Base-by-base conservation (phyloP, 2,329 filamentous ascomycete species). In the Fonsecaea pedrosoi region DNA sequence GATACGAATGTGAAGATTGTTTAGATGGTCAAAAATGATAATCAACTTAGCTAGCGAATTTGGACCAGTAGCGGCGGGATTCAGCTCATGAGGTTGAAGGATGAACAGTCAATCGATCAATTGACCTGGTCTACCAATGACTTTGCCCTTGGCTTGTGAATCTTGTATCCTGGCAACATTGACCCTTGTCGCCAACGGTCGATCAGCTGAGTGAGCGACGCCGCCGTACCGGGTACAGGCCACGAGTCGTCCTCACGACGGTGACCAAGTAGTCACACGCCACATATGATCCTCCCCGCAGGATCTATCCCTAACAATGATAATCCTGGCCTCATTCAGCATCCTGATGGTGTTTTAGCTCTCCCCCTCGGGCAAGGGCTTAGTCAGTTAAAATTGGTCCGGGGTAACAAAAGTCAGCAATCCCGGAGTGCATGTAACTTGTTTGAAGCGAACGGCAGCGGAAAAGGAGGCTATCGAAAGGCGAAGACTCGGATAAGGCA, bases 91-190 rank as follows among this genome's bases (percentile, higher is more conserved):
- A 35, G 40, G 57, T 32, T 48, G 57, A 50, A 35, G 40, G 40
- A 60, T 50, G 57, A 60, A 40, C 40, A 15, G 38, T 50, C 57
- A 35, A 60, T 34, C 32, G 45, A 45, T 30, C 40, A 34, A 21
- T 30, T 10, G 45, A 38, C 40, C 40, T 45, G 40, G 12, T 10
- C 40, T 30, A 21, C 4, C 25, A 30, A 50, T 35, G 30, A 18
- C 30, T 18, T 35, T 35, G 3, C 45, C 18, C 10, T 30, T 32
- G 30, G 21, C 21, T 18, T 18, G 40, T 18, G 40, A 18, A 18
- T 45, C 15, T 18, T 21, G 12, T 5, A 42, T 12, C 38, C 38
- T 42, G 38, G 38, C 13, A 15, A 6, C 10, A 15, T 15, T 15
- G 38, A 9, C 8, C 15, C 15, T 45, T 13, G 18, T 50, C 8